Evolutionary conservation across 2,329 filamentous ascomycete genomes (phyloP), one percentile per base, ranked within the genome.

Genomic region (Lojkania enalia): DNA sequence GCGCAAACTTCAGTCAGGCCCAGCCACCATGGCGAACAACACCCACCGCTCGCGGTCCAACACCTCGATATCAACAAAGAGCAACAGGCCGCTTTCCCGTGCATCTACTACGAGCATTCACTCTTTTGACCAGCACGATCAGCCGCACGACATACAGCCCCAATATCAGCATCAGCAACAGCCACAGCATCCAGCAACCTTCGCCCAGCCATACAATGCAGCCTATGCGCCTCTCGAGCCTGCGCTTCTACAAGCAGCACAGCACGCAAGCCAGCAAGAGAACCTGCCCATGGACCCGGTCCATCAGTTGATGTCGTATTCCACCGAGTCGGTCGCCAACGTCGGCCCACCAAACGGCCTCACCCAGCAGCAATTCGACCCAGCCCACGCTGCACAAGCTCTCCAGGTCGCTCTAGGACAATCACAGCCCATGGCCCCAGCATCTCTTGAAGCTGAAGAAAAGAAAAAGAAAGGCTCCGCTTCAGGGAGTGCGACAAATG

Each of bases 401-500:
- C 58, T 66, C 35, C 60, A 65, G 36, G 51, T 51, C 16, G 55
- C 62, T n/a, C 51, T 64, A 36, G 18, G 6, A 19, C 58, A 61
- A 15, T 55, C 53, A 21, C 59, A 64, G 29, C 57, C 54, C 20
- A 61, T 59, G 37, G 54, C 60, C 48, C 52, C 63, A 4, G 57
- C 55, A 16, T 57, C 59, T 3, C 45, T 61, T 31, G 61, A 71
- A 29, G 56, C 61, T 3, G 73, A 76, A 19, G 73, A 74, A 19
- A 73, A 74, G 57, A 75, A 77, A 29, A 71, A 78, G 23, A 86
- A 82, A 66, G 77, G 81, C 20, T 71, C 74, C n/a, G 77, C 81
- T 20, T 79, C 84, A 37, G 84, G 86, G 13, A 90, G 83, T 52
- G 86, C 87, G 2, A 89, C 88, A 53, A 91, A 91, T 58, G 88